Evolutionary conservation across 2,329 filamentous ascomycete species (phyloP), one percentile per base, ranked within the genome.

Genomic region (Fusarium torreyae): DNA sequence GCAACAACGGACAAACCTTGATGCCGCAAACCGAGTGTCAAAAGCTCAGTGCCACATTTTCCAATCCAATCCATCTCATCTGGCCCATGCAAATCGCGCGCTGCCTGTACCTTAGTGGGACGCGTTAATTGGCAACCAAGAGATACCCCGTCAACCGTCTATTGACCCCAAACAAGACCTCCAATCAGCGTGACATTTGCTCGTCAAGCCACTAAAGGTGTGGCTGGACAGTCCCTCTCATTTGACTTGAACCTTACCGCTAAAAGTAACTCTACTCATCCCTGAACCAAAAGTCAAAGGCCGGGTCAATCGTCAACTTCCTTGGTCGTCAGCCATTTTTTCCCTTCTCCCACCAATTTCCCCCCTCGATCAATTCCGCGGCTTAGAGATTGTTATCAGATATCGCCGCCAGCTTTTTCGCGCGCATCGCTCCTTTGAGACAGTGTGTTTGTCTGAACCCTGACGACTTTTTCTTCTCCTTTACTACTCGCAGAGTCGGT

Each of bases 281-380:
- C 72, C 72, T 74, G 72, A 74, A 74, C 66, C 68, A 66, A 74
- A 73, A 68, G 66, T 70, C 59, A 70, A 73, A 52, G 57, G 26
- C 54, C 57, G 63, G 50, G 38, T 63, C 66, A 71, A 75, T 67
- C 73, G 67, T 74, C 72, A 68, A 77, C 75, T 72, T 75, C 67
- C 69, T 70, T 69, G 58, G 56, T 69, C 43, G 56, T 63, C 66
- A 72, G 68, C 65, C 62, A 60, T 66, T 66, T 65, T 63, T 70
- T 69, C 64, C 63, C 49, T 57, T 55, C 57, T 71, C 66, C 51
- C 71, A 72, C 58, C 53, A 63, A 71, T 66, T 66, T 49, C 62
- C 62, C 61, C 66, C 60, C 56, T 68, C 62, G 57, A 53, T 49
- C 45, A 50, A 38, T 59, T 69, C 48, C 53, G 63, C 61, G 57